Base-by-base conservation (phyloP, 2,329 filamentous ascomycete species). In the Amauroascus niger region DNA sequence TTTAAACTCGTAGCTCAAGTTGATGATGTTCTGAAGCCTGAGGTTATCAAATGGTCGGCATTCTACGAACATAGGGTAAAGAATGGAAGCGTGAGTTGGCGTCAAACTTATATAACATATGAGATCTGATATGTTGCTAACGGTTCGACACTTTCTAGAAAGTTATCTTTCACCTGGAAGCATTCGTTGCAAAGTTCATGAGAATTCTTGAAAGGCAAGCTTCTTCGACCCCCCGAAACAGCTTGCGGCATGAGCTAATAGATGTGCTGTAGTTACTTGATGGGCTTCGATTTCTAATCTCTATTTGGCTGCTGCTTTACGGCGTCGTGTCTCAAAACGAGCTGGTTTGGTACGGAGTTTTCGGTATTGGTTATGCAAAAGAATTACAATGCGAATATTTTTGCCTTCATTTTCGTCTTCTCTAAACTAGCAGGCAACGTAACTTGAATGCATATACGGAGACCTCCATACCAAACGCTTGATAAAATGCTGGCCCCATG, bases 181-280 rank as follows among this genome's bases (percentile, higher is more conserved):
- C 93, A 2, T 98, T 98, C 71, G 93, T 98, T 55, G 91, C 91
- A 55, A 97, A 96, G 74, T 95, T 97, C 68, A 97, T 98, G 91
- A 82, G 91, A 62, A 82, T 97, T 61, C 80, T 91, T 59, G 93
- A 98, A 75, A 91, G 89, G 82, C 94, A 82, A 59, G 74, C 67
- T n/a, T 44, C 55, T 57, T 14, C n/a, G 6, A n/a, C 35, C 18
- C n/a, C 5, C 13, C 16, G 14, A 30, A 7, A 28, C 50, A 39
- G 7, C 24, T 16, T 41, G 14, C 13, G 2, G 26, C 1, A 16
- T n/a, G 7, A 20, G 49, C 50, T 55, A 53, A 54, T 44, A 28
- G 6, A n/a, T n/a, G n/a, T 28, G 9, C 22, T 47, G n/a, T 35
- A 60, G 59, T 24, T 59, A 60, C 32, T 49, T 59, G 45, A 60